phyloP scores from a whole-genome alignment of 2,329 filamentous ascomycete species.

The Acrodontium crateriforme region DNA sequence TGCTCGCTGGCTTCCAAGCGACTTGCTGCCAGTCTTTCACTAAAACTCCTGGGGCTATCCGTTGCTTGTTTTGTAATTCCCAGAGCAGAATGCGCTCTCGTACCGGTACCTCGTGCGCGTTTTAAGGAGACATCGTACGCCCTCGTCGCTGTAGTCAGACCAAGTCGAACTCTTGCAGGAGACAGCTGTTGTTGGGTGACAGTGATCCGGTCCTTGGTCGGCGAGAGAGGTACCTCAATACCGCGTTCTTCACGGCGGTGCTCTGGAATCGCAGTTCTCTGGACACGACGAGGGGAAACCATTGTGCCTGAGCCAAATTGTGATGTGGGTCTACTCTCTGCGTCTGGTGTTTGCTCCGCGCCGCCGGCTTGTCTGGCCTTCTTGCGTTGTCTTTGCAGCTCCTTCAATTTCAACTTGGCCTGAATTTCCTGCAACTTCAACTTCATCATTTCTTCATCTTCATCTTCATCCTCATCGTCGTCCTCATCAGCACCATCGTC shows the following conservation, averaged over 20 bases:
- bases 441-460: conserved; percentile 81
- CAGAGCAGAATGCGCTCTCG: conserved; percentile 10
- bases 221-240: conserved; percentile 68
- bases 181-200: conserved; percentile 47
- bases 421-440: conserved; percentile 80
- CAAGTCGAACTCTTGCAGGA: conserved; percentile 64
- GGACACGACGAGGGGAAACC: too few relatives aligned
- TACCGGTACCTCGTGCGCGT: conserved; percentile 37
- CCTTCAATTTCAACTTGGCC: conserved; percentile 75
- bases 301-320: too few relatives aligned
- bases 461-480: conserved; percentile 55
- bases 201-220: conserved; percentile 36
- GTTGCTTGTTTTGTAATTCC: conserved; percentile 5
- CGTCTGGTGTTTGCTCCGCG: conserved; percentile 1
- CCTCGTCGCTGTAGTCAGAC: conserved; percentile 77
- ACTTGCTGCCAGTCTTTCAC: conserved; percentile 67
- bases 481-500: conserved; percentile 29
- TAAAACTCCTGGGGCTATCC: conserved; percentile 50
- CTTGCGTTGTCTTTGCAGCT: conserved; percentile 48
- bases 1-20: conserved; percentile 30
- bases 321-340: too few relatives aligned
- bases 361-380: conserved; percentile 1
- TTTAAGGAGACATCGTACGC: conserved; percentile 76
- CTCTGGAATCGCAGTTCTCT: too few relatives aligned
- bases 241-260: too few relatives aligned